phyloP scores from a whole-genome alignment of 768 basidiomycete genomes.

The Myochromella boudieri region DNA sequence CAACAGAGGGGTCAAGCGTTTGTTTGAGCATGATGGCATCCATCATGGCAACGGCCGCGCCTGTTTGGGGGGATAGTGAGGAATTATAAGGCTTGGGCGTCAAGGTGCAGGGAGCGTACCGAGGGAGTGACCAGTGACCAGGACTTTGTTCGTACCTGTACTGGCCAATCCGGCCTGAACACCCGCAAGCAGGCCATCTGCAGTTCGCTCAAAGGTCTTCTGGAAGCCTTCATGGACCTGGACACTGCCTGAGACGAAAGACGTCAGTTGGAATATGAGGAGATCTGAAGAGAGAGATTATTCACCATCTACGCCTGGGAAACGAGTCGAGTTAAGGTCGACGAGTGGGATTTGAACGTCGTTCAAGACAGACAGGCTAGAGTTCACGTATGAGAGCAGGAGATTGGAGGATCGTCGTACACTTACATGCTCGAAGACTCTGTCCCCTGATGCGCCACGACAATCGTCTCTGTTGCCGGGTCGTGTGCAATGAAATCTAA shows the following conservation, averaged over 20 bases:
- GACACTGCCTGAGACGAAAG: slow-evolving; percentile 24
- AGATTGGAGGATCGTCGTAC: background rate
- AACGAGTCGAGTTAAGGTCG: slow-evolving; percentile 28
- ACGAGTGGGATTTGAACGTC: slow-evolving; percentile 30
- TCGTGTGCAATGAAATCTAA: slow-evolving; percentile 39
- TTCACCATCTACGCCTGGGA: slow-evolving; percentile 27
- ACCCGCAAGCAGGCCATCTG: slow-evolving; percentile 30
- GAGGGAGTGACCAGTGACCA: slow-evolving; percentile 41
- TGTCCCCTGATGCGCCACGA: slow-evolving; percentile 44
- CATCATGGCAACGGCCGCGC: slow-evolving; percentile 46
- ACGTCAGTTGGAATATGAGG: background rate
- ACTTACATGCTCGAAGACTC: slow-evolving; percentile 29
- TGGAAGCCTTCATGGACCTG: slow-evolving; percentile 41
- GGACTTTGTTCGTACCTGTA: slow-evolving; percentile 29
- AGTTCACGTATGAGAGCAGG: background rate
- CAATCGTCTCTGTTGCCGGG: slow-evolving; percentile 27
- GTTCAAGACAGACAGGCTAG: slow-evolving; percentile 34
- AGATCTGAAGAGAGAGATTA: too few relatives aligned
- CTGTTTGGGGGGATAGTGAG: slow-evolving; percentile 11
- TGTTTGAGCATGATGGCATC: slow-evolving; percentile 40
- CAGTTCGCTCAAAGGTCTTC: slow-evolving; percentile 36
- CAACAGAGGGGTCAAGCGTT: slow-evolving; percentile 31
- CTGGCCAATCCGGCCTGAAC: slow-evolving; percentile 28
- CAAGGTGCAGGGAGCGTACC: slow-evolving; percentile 27
- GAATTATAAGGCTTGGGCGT: too few relatives aligned